Base-by-base conservation (phyloP, 495 filamentous ascomycete species). In the Xylaria acuta region DNA sequence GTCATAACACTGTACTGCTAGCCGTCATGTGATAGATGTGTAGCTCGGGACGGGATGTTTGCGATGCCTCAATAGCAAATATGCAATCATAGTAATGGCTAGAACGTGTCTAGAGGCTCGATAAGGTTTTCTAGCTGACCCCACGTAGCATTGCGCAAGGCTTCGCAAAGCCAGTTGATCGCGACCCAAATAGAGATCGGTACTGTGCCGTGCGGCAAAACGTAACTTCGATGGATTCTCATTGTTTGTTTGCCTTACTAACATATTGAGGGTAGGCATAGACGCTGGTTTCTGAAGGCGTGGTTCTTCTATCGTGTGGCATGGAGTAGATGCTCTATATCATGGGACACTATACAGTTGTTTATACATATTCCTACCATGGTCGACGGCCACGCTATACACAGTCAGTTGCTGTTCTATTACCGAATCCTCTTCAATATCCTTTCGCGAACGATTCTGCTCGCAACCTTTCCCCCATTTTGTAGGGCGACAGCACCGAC, bases 401-500 rank as follows among this genome's bases (percentile, higher is more conserved):
- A 63, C 16, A 20, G 41, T 36, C 20, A 25, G 47, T 36, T 51
- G 34, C 8, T 68, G 34, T 73, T 43, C 49, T 67, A 80, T 71
- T 34, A 54, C 40, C 70, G 76, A 25, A 86, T 18, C 71, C 73
- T 81, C 72, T 78, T 83, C 74, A 99, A 81, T 77, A 99, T 90
- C 81, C 90, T 90, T 70, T 97, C 92, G 76, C 87, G 88, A 22
- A 92, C 90, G 70, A 96, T 82, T 79, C 88, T 84, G 69, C 90
- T 91, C 62, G 97, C 95, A 68, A 91, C 85, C 60, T 91, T 88
- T 60, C 92, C 93, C 36, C 96, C 96, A 73, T 91, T 90, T 80
- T 97, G 92, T 71, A 98, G 82, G 12, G 94, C 89, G 69, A 98
- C 81, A 32, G 97, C 96, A 32, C 96, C 96, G 47, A 98, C 80